phyloP scores from a whole-genome alignment of 73 alveolate genomes.

The Diophrys sp. region DNA sequence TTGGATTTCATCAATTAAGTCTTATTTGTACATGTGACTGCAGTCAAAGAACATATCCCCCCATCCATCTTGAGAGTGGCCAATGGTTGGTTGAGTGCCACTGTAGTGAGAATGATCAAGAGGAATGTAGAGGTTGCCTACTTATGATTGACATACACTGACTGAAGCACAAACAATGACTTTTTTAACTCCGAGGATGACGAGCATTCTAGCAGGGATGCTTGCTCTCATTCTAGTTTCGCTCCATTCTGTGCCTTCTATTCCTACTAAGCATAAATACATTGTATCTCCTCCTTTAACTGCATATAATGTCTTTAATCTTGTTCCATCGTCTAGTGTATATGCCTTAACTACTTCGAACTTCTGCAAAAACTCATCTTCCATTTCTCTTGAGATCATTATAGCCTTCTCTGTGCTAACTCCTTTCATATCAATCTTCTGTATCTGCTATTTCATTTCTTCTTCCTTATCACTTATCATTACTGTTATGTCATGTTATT shows the following conservation, averaged over 20 bases:
- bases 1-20: too few species aligned
- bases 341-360: too few species aligned
- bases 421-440: too few species aligned
- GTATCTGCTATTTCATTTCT: too few species aligned
- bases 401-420: too few species aligned
- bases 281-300: background rate
- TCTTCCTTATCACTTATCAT: too few species aligned
- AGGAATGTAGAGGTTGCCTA: conserved; percentile 15
- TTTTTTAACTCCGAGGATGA: background rate
- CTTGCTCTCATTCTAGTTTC: background rate
- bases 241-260: background rate
- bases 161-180: background rate
- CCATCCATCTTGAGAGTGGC: conserved; percentile 12
- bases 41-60: conserved; percentile 16
- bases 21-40: conserved; percentile 6
- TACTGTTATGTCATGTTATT: too few species aligned
- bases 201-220: background rate
- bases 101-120: conserved; percentile 9
- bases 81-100: conserved; percentile 1
- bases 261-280: background rate
- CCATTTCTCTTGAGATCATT: too few species aligned
- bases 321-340: too few species aligned
- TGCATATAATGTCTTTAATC: background rate
- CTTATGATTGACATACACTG: background rate
- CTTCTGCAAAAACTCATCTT: too few species aligned